Base-by-base conservation (phyloP, 192 early-diverging fungal genomes). In the Pilobolus umbonatus region DNA sequence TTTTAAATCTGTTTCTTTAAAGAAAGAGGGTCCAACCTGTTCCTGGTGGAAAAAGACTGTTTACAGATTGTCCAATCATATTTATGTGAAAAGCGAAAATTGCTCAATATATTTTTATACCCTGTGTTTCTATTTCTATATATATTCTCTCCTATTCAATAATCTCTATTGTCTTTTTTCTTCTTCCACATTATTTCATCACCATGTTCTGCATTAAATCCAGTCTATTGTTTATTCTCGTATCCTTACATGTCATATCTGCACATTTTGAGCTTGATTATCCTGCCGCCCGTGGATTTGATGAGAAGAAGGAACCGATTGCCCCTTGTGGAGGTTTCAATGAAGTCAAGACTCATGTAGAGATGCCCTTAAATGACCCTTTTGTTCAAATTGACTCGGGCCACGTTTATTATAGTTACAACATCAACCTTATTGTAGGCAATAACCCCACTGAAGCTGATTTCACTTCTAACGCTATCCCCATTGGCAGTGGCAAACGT, bases 241-340 rank as follows among this genome's bases (percentile, higher is more conserved):
- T 12, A 25, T 15, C 47, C 26, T 43, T 71, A 15, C 66, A 66
- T 31, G 64, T 59, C 34, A 73, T 59, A 6, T 59, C 56, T 48
- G 80, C 80, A 17, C 80, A 83, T 51, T 83, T 57, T 39, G 62
- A 68, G 28, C 59, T 83, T 17, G 64, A 60, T 19, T 76, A 76
- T 39, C 80, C 80, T 40, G 15, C 50, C 5, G 22, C 75, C 12
- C 68, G 80, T 36, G 74, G 74, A 12, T 80, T 80, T 24, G 47
- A 38, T 36, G 78, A 80, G 3, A 48, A 50, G 30, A 68, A 43
- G 4, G 79, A 84, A 28, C 60, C 68, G 6, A 69, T 50, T 28
- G 75, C 53, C 17, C 81, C 79, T 32, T 84, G 81, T 49, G 79
- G 79, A 42, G 71, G 71, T 6, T 81, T 69, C 55, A 50, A 70